A percentile compares a stretch with the other conserved stretches of the same genome.
Conservation (phyloP, 1,139 yeast genomes). For the Casaregolazyma lundiana region DNA sequence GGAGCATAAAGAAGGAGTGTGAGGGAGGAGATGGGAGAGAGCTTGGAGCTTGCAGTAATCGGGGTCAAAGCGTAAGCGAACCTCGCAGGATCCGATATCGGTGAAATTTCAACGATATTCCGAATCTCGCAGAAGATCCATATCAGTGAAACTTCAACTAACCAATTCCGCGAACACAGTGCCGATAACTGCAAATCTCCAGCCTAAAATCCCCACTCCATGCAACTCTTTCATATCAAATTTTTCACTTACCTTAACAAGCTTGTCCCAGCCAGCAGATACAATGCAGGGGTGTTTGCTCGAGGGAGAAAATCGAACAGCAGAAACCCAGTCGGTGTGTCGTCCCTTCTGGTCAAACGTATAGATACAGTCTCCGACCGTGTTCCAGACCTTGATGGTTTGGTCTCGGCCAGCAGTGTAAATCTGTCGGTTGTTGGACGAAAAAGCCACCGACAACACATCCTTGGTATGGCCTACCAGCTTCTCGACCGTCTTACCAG, state of each 20-base stretch:
- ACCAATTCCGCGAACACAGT: too few relatives aligned
- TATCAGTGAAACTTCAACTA: too few relatives aligned
- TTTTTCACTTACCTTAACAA: slow-evolving; percentile 86
- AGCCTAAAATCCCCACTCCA: too few relatives aligned
- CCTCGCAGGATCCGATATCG: too few relatives aligned
- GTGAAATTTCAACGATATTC: too few relatives aligned
- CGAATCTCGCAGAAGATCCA: too few relatives aligned
- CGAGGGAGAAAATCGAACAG: slow-evolving; percentile 94
- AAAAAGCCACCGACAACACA: slow-evolving; percentile 94
- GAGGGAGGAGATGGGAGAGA: slow-evolving; percentile 7
- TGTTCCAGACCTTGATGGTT: slow-evolving; percentile 99
- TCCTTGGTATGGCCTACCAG: slow-evolving; percentile 98
- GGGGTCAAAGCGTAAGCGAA: too few relatives aligned
- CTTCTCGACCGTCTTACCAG: slow-evolving; percentile 93
- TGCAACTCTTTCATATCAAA: too few relatives aligned
- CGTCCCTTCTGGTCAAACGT: slow-evolving; percentile 65
- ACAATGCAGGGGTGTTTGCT: slow-evolving; percentile 49
- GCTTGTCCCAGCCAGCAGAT: slow-evolving; percentile 99
- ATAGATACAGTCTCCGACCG: slow-evolving; percentile 96
- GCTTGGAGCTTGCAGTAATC: too few relatives aligned
- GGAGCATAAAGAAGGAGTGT: slow-evolving; percentile 17
- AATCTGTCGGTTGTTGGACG: slow-evolving; percentile 96
- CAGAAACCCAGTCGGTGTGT: slow-evolving; percentile 99
- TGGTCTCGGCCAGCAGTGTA: slow-evolving; percentile 99
- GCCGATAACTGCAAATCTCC: too few relatives aligned